phyloP scores from a whole-genome alignment of 1,284 basidiomycete species.

The Microstroma glucosiphilum region DNA sequence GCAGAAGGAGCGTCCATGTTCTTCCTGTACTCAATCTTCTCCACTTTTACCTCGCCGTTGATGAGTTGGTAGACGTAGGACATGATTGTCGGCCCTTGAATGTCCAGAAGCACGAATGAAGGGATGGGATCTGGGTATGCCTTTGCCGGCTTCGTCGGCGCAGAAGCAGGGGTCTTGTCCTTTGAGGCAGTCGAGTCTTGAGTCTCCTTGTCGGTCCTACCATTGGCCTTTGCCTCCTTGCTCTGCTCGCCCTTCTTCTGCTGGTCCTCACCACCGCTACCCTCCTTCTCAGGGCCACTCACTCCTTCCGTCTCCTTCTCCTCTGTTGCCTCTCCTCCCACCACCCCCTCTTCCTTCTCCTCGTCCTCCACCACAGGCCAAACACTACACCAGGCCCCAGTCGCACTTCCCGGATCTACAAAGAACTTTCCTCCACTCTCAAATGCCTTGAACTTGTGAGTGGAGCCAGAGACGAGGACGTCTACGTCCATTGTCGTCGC shows the following conservation, averaged over 20 bases:
- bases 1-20: background rate
- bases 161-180: background rate
- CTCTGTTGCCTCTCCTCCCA: constrained; percentile 6
- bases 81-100: constrained; percentile 46
- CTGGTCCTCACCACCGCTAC: background rate
- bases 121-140: constrained; percentile 15
- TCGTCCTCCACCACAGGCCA: constrained; percentile 53
- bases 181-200: background rate
- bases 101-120: constrained; percentile 36
- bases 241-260: constrained; percentile 7
- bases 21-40: constrained; percentile 49
- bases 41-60: constrained; percentile 48
- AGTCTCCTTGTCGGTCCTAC: background rate
- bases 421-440: constrained; percentile 89
- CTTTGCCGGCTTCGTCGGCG: constrained; percentile 19
- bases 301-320: constrained; percentile 14
- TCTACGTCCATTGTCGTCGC: constrained; percentile 93
- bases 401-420: constrained; percentile 90
- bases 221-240: constrained; percentile 6
- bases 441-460: constrained; percentile 91
- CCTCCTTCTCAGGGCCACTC: constrained; percentile 7
- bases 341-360: constrained; percentile 14
- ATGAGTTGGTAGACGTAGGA: constrained; percentile 50
- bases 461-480: constrained; percentile 85
- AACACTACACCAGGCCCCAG: constrained; percentile 71